A percentile compares a stretch with the other conserved stretches of the same genome.
phyloP scores from a whole-genome alignment of 495 filamentous ascomycete species.

The Aspergillus indologenus region DNA sequence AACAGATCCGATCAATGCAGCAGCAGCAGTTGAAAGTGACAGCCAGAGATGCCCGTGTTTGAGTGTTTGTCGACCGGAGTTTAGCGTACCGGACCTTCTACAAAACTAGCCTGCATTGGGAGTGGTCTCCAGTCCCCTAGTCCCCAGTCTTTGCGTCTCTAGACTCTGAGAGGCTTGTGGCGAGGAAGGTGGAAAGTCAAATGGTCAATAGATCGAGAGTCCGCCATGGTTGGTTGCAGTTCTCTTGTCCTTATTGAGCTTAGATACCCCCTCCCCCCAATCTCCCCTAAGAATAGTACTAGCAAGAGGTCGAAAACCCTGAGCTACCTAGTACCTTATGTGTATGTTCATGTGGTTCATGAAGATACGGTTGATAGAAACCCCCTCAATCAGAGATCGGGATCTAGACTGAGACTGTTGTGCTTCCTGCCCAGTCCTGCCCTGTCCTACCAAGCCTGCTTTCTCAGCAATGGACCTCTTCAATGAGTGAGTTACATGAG shows the following conservation, averaged over 20 bases:
- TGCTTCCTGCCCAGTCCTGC: too few species aligned
- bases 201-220: background rate
- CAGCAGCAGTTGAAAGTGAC: background rate
- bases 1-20: background rate
- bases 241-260: background rate
- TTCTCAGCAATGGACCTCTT: background rate
- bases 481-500: too few species aligned
- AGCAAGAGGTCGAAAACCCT: background rate
- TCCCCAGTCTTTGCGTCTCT: too few species aligned
- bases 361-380: too few species aligned
- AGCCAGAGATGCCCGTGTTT: too few species aligned
- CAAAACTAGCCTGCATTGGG: background rate
- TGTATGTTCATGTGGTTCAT: too few species aligned
- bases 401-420: background rate
- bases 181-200: background rate
- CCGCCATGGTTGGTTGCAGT: background rate
- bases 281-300: background rate
- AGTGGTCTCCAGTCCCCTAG: background rate
- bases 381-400: too few species aligned
- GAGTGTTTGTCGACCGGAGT: background rate
- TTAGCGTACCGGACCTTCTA: background rate
- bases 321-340: background rate
- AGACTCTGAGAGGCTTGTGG: background rate
- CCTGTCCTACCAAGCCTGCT: too few species aligned
- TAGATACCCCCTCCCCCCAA: background rate